phyloP scores from a whole-genome alignment of 2,329 filamentous ascomycete genomes.

The Alternaria sp. region DNA sequence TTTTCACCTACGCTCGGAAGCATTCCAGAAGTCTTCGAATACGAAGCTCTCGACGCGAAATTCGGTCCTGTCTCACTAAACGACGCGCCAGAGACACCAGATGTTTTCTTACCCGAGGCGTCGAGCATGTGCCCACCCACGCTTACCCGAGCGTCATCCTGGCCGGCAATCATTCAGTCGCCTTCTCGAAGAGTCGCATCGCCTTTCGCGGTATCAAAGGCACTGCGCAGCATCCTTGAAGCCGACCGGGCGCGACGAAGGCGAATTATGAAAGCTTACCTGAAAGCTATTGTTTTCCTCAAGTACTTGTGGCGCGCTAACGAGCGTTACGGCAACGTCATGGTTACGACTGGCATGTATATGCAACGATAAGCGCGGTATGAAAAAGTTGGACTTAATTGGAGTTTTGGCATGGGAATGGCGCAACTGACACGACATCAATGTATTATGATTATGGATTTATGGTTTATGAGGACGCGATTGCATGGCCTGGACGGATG shows the following conservation, averaged over 20 bases:
- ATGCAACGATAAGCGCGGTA: conserved; percentile 28
- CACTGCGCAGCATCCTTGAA: conserved; percentile 33
- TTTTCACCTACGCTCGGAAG: conserved; percentile 38
- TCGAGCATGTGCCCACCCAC: conserved; percentile 26
- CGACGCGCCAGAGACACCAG: conserved; percentile 24
- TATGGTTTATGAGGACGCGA: neutral
- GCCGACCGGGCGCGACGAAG: conserved; percentile 32
- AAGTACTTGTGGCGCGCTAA: conserved; percentile 34
- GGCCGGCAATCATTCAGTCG: conserved; percentile 32
- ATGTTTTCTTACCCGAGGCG: conserved; percentile 33
- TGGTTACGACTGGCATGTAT: conserved; percentile 38
- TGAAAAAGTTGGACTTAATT: neutral
- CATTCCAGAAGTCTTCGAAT: conserved; percentile 36
- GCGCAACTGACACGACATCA: neutral
- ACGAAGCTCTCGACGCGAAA: conserved; percentile 26
- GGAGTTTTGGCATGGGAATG: neutral
- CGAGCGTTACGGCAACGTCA: conserved; percentile 36
- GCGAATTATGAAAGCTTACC: conserved; percentile 30
- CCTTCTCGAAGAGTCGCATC: conserved; percentile 28
- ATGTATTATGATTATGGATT: conserved; percentile 12
- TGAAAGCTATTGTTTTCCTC: conserved; percentile 36
- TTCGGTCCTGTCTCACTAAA: conserved; percentile 22
- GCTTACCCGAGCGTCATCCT: conserved; percentile 27
- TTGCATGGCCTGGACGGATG: conserved; percentile 7
- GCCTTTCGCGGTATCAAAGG: conserved; percentile 26